phyloP scores from a whole-genome alignment of 805 yeast species.

The Kodamaea restingae region DNA sequence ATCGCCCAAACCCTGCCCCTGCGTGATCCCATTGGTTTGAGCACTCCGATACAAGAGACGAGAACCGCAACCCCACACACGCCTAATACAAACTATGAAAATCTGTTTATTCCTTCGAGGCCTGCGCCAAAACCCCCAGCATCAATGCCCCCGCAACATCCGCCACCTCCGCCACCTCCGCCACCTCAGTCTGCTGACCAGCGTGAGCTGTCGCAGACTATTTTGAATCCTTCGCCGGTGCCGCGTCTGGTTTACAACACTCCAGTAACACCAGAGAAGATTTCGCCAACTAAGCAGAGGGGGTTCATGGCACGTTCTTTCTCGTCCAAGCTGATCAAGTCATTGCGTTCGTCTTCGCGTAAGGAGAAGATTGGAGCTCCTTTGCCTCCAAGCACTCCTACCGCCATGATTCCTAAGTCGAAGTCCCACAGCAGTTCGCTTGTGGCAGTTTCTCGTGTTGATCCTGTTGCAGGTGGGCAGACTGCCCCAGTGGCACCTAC shows the following conservation, averaged over 20 bases:
- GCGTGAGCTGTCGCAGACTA: constrained; percentile 5
- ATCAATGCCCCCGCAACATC: constrained; percentile 7
- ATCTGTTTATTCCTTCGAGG: constrained; percentile 57
- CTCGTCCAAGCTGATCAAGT: constrained; percentile 36
- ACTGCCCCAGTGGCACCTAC: constrained; percentile 36
- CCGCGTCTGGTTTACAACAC: constrained; percentile 7
- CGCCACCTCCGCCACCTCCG: constrained; percentile 9
- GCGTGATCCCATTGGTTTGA: constrained; percentile 8
- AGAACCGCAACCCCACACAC: constrained; percentile 17
- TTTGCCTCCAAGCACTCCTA: constrained; percentile 15
- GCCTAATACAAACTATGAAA: constrained; percentile 30
- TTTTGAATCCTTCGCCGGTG: constrained; percentile 3
- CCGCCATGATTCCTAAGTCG: constrained; percentile 33
- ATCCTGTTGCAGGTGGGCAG: constrained; percentile 22
- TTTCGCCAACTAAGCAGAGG: constrained; percentile 14
- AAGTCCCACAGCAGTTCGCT: constrained; percentile 39
- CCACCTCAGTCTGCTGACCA: not conserved
- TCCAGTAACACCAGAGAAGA: constrained; percentile 13
- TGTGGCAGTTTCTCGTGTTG: constrained; percentile 22
- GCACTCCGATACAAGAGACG: constrained; percentile 30
- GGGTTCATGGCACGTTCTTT: constrained; percentile 32
- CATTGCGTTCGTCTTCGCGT: constrained; percentile 25
- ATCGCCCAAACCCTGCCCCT: constrained; percentile 9
- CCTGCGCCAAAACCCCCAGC: constrained; percentile 64
- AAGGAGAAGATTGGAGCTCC: constrained; percentile 13